Conservation (phyloP, 2,329 filamentous ascomycete species). For the Clarireedia monteithiana region DNA sequence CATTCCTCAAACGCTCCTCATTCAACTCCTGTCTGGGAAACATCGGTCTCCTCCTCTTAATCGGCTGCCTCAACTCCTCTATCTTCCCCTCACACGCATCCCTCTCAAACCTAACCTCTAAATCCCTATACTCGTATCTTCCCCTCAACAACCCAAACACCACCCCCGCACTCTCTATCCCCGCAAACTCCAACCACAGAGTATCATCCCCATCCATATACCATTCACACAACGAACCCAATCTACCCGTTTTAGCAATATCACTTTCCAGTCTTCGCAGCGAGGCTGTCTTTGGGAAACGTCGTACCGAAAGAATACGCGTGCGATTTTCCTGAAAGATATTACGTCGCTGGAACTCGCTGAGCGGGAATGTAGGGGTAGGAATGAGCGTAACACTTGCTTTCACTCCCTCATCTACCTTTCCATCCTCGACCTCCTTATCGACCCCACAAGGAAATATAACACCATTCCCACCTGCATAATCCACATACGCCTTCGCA, state of each 20-base stretch:
- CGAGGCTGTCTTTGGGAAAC: constrained; percentile 11
- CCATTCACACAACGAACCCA: constrained; percentile 16
- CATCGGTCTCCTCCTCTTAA: constrained; percentile 1
- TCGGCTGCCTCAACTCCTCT: constrained; percentile 14
- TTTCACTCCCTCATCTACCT: not conserved
- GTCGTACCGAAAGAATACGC: constrained; percentile 16
- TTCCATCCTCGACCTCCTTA: not conserved
- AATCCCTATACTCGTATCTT: constrained; percentile 9
- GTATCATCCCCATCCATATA: constrained; percentile 15
- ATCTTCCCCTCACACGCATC: constrained; percentile 23
- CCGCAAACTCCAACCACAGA: constrained; percentile 22
- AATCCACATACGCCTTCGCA: constrained; percentile 20
- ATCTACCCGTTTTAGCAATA: constrained; percentile 6
- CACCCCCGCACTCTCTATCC: constrained; percentile 13
- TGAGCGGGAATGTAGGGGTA: constrained; percentile 22
- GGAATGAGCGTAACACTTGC: constrained; percentile 13
- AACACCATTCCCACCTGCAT: constrained; percentile 8
- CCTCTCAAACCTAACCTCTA: constrained; percentile 12
- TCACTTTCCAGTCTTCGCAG: constrained; percentile 8
- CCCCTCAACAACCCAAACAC: constrained; percentile 14
- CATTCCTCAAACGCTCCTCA: not conserved
- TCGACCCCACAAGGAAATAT: constrained; percentile 7
- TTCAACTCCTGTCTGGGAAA: not conserved
- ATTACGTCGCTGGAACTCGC: not conserved
- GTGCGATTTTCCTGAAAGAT: constrained; percentile 1